Base-by-base conservation (phyloP, 768 basidiomycete genomes). In the Leccinum boreale region DNA sequence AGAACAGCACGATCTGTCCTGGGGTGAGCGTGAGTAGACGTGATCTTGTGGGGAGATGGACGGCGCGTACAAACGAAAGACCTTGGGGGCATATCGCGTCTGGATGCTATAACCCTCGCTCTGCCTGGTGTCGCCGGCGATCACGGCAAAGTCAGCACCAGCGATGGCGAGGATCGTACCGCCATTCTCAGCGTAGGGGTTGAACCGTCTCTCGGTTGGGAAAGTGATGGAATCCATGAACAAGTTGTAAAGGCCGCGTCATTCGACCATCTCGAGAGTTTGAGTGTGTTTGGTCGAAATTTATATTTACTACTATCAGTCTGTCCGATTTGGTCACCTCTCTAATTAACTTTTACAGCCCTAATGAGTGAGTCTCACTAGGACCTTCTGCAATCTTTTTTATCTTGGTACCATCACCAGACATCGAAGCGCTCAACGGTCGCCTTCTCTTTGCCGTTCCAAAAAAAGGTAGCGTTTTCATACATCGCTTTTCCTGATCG, bases 91-190 rank as follows among this genome's bases (percentile, higher is more conserved):
- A 73, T 97, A 98, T 73, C 96, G 83, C 58, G 96, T 97, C 80
- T 99, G 96, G 73, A 99, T 99, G 70, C 79, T 90, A 76, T 92
- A 98, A n/a, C 96, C 96, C 71, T 95, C 91, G 63, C 88, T 93
- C 78, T 98, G 97, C 56, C 96, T 79, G 46, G 96, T 99, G 75
- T 99, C 96, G 52, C 94, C 92, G 5, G 97, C 95, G 67, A 98
- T 90, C 70, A 98, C 94, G 59, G 84, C 83, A 73, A 98, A 98
- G 73, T 94, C 91, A 47, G 85, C 83, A 53, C 96, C 97, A 5
- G 95, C 93, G 70, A 98, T 92, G 68, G 92, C 92, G 66, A 99
- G 86, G 75, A 98, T 96, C 19, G 95, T 94, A 26, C 97, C 96
- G 29, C 96, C 96, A 65, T 98, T 98, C 65, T 93, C 86, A 2